Base-by-base conservation (phyloP, 768 basidiomycete species). In the Scleroderma bovista region DNA sequence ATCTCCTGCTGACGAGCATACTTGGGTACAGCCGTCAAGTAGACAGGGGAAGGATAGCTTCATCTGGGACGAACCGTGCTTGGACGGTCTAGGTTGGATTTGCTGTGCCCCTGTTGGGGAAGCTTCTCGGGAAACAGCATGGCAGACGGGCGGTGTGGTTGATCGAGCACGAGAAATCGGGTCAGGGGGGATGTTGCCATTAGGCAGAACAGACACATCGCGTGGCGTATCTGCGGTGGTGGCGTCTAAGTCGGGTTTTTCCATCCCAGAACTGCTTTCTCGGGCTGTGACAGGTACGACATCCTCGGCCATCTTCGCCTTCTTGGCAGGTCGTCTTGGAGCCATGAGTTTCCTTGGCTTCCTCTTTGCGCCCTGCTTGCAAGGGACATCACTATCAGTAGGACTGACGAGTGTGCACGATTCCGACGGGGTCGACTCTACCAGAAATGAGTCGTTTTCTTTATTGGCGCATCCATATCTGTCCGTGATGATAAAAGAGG, bases 1-100 rank as follows among this genome's bases (percentile, higher is more conserved):
- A 50, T 65, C 65, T 6, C 62, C 59, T 9, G 48, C 38, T 19
- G 61, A 67, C n/a, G 56, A 36, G 52, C 67, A 69, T 33, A 67
- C 23, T 7, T 67, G 63, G 16, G 17, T 45, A 48, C 65, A 69
- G 31, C 53, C 54, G 31, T 58, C 45, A 26, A 67, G 33, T 1
- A 40, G 7, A 39, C 65, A 67, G n/a, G 57, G 53, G 17, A 60
- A 67, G 3, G 52, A 63, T 12, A 57, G 47, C 12, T 47, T 54
- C 23, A 55, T 16, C 20, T 23, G 31, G 16, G 8, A n/a, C 8
- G 22, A 13, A 20, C 1, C n/a, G 33, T 44, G 34, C 40, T 37
- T 60, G 19, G 22, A 34, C 16, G 11, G 39, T 17, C 17, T 40
- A 20, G 31, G 19, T 22, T 13, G 44, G 31, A 19, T 22, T 13